phyloP scores from a whole-genome alignment of 2,329 filamentous ascomycete species.

The Talaromyces amestolkiae region DNA sequence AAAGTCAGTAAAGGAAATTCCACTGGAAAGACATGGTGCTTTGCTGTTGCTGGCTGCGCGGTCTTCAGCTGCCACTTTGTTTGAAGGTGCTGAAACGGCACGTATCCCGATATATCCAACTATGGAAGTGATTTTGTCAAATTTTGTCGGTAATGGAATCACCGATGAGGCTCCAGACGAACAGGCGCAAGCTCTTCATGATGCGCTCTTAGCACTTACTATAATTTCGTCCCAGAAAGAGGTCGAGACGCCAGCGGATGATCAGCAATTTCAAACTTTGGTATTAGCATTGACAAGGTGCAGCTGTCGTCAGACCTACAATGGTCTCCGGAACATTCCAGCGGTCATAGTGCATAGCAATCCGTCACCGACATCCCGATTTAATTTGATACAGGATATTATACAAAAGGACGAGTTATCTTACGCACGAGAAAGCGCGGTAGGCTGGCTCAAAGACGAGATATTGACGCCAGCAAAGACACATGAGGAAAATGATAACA shows the following conservation, averaged over 20 bases:
- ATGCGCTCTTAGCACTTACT: constrained; percentile 54
- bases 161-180: constrained; percentile 40
- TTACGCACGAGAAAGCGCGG: constrained; percentile 56
- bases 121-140: constrained; percentile 50
- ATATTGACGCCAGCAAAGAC: constrained; percentile 46
- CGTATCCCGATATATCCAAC: constrained; percentile 53
- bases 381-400: constrained; percentile 55
- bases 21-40: constrained; percentile 55
- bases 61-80: constrained; percentile 50
- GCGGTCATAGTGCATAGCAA: constrained; percentile 49
- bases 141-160: constrained; percentile 50
- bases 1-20: constrained; percentile 52
- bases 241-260: constrained; percentile 45
- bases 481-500: constrained; percentile 20
- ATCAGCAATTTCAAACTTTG: constrained; percentile 54
- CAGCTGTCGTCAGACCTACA: constrained; percentile 36
- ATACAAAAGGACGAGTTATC: constrained; percentile 55
- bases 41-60: constrained; percentile 55
- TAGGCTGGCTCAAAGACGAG: constrained; percentile 61
- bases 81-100: constrained; percentile 41
- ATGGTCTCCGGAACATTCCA: constrained; percentile 38
- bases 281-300: constrained; percentile 47
- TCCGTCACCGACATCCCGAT: constrained; percentile 50
- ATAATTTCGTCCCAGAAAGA: constrained; percentile 50
- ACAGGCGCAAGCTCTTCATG: constrained; percentile 53